These are phyloP conservation scores for Grigorovia yakushimaensis DNA, from an alignment of 805 yeast species.

Conservation along the genomic window DNA sequence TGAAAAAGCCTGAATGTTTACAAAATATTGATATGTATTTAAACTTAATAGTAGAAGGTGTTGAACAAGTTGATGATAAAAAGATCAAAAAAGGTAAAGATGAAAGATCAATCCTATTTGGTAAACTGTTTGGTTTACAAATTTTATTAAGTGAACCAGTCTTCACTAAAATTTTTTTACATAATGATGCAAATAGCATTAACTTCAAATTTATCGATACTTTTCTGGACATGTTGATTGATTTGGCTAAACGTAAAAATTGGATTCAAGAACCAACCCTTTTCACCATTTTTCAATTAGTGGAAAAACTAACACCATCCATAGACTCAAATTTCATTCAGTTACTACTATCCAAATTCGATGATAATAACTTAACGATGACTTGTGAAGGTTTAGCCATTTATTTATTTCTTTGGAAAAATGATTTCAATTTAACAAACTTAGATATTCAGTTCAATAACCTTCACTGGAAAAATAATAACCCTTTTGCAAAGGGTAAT, in stretches of 20 bases:
- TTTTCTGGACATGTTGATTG: slow-evolving; percentile 41
- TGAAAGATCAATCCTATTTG: slow-evolving; percentile 70
- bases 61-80: slow-evolving; percentile 32
- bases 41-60: slow-evolving; percentile 20
- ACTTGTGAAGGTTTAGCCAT: slow-evolving; percentile 77
- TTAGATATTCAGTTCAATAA: slow-evolving; percentile 5
- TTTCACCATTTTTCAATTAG: slow-evolving; percentile 54
- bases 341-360: slow-evolving; percentile 35
- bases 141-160: slow-evolving; percentile 51
- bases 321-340: slow-evolving; percentile 10
- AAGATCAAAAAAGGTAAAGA: slow-evolving; percentile 62
- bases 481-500: slow-evolving; percentile 70
- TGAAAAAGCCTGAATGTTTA: slow-evolving; percentile 11
- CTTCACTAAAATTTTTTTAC: slow-evolving; percentile 23
- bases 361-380: slow-evolving; percentile 45
- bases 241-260: slow-evolving; percentile 53
- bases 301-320: slow-evolving; percentile 21
- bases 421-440: slow-evolving; percentile 9
- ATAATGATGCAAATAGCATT: slow-evolving; percentile 12
- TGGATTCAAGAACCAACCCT: slow-evolving; percentile 84
- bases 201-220: slow-evolving; percentile 27
- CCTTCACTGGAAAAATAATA: slow-evolving; percentile 53
- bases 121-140: slow-evolving; percentile 77
- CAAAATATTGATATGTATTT: slow-evolving; percentile 16
- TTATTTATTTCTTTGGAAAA: slow-evolving; percentile 32